Percentiles rank a stretch among this genome's conserved stretches.
These are phyloP conservation scores for Colletotrichum chlorophyti DNA, from an alignment of 2,329 filamentous ascomycete genomes.

Conservation along the genomic window DNA sequence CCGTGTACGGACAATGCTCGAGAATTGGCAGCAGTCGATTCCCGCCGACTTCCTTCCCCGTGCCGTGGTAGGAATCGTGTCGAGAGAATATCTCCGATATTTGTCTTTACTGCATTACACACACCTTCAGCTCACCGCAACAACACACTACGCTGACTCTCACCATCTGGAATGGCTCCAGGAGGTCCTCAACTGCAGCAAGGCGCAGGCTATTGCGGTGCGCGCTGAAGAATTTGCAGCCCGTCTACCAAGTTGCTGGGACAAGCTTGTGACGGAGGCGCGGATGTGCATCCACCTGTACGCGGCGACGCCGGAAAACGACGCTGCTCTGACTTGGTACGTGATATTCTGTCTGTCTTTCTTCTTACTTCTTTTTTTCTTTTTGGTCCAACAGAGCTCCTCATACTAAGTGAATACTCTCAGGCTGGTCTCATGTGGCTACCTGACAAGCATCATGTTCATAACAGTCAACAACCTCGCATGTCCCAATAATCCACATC, in stretches of 20 bases:
- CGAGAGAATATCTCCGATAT: constrained; percentile 4
- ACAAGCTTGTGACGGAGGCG: constrained; percentile 8
- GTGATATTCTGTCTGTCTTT: neutral
- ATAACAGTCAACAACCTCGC: constrained; percentile 22
- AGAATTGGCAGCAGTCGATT: constrained; percentile 13
- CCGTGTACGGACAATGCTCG: constrained; percentile 7
- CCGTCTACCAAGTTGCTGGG: constrained; percentile 11
- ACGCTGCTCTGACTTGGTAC: constrained; percentile 23
- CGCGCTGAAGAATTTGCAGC: neutral
- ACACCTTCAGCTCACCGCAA: constrained; percentile 9
- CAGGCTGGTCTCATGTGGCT: constrained; percentile 18
- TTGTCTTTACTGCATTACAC: constrained; percentile 18
- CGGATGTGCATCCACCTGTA: constrained; percentile 22
- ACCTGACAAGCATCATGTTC: constrained; percentile 25
- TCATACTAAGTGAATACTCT: neutral
- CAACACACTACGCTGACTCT: constrained; percentile 14
- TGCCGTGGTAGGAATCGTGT: neutral
- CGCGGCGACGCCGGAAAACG: constrained; percentile 8
- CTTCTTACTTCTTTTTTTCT: too few relatives aligned
- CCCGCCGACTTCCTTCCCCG: constrained; percentile 11
- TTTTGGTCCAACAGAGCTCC: too few relatives aligned
- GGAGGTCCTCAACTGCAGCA: constrained; percentile 1
- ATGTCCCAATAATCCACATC: neutral
- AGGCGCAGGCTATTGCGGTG: neutral
- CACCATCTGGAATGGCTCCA: constrained; percentile 23